Conservation (phyloP, 306 rosid genomes). For the Medicago truncatula region DNA sequence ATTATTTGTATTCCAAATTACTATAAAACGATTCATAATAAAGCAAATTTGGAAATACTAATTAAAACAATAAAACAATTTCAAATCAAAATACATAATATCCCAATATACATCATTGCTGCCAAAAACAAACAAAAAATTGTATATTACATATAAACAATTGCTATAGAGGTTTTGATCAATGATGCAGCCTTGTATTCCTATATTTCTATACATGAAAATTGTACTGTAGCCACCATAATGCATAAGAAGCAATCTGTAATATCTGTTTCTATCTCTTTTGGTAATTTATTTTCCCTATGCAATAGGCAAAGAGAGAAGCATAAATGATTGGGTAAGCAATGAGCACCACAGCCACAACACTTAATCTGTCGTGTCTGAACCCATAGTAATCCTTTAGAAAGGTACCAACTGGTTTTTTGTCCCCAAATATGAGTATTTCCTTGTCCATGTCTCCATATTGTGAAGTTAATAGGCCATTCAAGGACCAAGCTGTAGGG, state of each 20-base stretch:
- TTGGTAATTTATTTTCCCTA: conserved; percentile 72
- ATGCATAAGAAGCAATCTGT: conserved; percentile 40
- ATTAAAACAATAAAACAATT: conserved; percentile 18
- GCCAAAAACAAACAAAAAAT: conserved; percentile 8
- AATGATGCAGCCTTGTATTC: conserved; percentile 37
- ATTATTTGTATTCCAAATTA: neutral
- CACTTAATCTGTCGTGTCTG: conserved; percentile 58
- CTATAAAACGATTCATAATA: neutral
- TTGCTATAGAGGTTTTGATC: conserved; percentile 31
- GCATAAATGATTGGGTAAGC: conserved; percentile 69
- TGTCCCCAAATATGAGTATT: conserved; percentile 64
- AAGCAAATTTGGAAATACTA: neutral
- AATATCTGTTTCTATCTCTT: conserved; percentile 49
- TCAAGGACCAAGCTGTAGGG: conserved; percentile 83
- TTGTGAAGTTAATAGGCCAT: conserved; percentile 79
- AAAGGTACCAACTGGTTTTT: conserved; percentile 56
- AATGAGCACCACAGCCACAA: conserved; percentile 70
- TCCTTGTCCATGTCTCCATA: conserved; percentile 67
- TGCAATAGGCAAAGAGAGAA: conserved; percentile 68
- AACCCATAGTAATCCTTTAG: conserved; percentile 70
- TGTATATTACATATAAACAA: conserved; percentile 24
- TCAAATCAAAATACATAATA: neutral
- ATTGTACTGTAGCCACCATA: conserved; percentile 41
- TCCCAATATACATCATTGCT: conserved; percentile 13
- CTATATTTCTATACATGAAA: conserved; percentile 53